A percentile compares a stretch with the other conserved stretches of the same genome.
phyloP scores from a whole-genome alignment of 2,329 filamentous ascomycete genomes.

The Claviceps arundinis region DNA sequence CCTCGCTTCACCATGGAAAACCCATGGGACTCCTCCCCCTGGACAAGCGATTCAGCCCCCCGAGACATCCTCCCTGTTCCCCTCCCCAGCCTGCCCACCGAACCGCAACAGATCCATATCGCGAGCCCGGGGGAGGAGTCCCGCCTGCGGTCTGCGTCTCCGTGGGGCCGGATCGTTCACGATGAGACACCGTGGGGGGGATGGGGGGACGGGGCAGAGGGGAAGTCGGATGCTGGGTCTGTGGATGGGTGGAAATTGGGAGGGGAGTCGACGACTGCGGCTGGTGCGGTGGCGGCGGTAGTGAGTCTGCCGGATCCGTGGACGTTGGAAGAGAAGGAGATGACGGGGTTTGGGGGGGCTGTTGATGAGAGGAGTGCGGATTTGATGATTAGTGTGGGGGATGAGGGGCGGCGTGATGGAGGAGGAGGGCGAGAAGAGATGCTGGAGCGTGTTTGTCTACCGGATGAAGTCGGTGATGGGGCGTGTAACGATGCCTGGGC shows the following conservation, averaged over 20 bases:
- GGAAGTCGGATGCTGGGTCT: slow-evolving; percentile 15
- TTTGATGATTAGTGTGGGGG: slow-evolving; percentile 17
- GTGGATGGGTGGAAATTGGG: slow-evolving; percentile 13
- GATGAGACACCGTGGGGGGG: slow-evolving; percentile 23
- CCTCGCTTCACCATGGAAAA: slow-evolving; percentile 37
- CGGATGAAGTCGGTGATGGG: neutral
- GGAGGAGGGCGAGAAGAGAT: neutral
- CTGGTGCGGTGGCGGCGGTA: slow-evolving; percentile 8
- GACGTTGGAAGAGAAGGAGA: slow-evolving; percentile 5
- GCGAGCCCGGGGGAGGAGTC: slow-evolving; percentile 10
- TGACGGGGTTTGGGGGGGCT: slow-evolving; percentile 5
- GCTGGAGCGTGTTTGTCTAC: neutral
- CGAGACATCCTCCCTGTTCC: slow-evolving; percentile 3
- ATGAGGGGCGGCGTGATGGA: slow-evolving; percentile 3
- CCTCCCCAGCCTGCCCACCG: slow-evolving; percentile 19
- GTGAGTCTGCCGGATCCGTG: slow-evolving; percentile 17
- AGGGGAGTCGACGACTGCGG: neutral
- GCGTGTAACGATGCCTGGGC: neutral
- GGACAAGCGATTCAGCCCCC: slow-evolving; percentile 28
- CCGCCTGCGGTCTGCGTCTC: slow-evolving; percentile 11
- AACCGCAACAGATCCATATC: slow-evolving; percentile 20
- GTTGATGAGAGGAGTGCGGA: slow-evolving; percentile 13
- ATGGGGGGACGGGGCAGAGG: slow-evolving; percentile 19
- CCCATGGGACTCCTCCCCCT: slow-evolving; percentile 47
- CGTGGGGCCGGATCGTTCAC: slow-evolving; percentile 13